Evolutionary conservation across 2,329 filamentous ascomycete genomes (phyloP), one percentile per base, ranked within the genome.

Genomic region (Periconia digitata): DNA sequence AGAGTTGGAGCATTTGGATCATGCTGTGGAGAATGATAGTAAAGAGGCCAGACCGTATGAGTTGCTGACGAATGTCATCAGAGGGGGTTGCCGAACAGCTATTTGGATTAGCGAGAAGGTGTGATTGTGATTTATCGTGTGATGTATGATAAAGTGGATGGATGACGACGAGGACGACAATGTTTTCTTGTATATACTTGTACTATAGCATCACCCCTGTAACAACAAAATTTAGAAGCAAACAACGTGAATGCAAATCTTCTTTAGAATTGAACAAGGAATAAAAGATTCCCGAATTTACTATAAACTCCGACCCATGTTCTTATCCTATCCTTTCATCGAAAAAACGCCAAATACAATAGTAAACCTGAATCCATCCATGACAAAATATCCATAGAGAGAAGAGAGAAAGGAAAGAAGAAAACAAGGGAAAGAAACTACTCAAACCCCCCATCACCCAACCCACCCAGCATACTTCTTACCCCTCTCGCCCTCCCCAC

Each of bases 1-100:
- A 74, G 94, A 99, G 75, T 75, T 99, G 48, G 94, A 99, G 78
- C 94, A 99, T 76, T 75, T 99, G 56, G 94, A 99, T 70, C 89
- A 95, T 74, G 94, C 94, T 0, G 87, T 99, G 17, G 87, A 94
- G 69, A 87, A 97, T 65, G 92, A 97, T 74, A 87, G 92, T 2
- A 90, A 94, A 72, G 85, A 91, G 73, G 94, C 94, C 6, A 83
- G 86, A 70, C 92, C 92, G 23, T 92, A 97, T 71, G 92, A 92
- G 78, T 74, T 96, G 46, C 76, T 99, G 54, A 95, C 91, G 0
- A 88, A 87, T 38, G 81, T 92, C 7, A 96, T 99, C 61, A 80
- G 92, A 45, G 83, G 88, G n/a, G 94, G 94, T 1, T 99, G 94
- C 72, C 82, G 89, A 54, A 87, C 90, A 0, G 94, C 94, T 0